Evolutionary conservation across 441 rosid species (phyloP), one percentile per base, ranked within the genome.

Genomic region (Sinapis alba): DNA sequence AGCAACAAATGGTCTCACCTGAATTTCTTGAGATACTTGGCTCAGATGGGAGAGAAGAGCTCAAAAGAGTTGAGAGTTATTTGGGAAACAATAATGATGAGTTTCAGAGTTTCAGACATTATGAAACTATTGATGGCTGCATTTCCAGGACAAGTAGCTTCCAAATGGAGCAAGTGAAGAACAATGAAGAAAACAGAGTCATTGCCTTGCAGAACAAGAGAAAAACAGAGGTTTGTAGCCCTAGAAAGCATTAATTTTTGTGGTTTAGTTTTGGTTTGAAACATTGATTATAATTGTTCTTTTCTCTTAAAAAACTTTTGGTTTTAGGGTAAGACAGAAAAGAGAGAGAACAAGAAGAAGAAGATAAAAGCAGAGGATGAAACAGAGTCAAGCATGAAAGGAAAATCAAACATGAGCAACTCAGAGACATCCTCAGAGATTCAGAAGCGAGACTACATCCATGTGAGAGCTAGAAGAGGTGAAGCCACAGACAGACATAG

Each of bases 401-500:
- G 68, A 28, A 80, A 62, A 77, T 62, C 69, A 30, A 72, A 72
- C 56, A 47, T 63, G 53, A 72, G 60, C 75, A 76, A 69, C 61
- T 38, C 43, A 51, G 83, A 76, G 47, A 69, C 61, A 65, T 82
- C 82, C 65, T 81, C 81, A 18, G 84, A 66, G 76, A 81, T 77
- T 50, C 78, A 67, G 74, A 80, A 87, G 69, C 77, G 70, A 15
- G 80, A 81, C 32, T 87, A 76, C 80, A 82, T 84, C 53, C 88
- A 86, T 74, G 88, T 80, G 20, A 73, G 86, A 71, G 87, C 87
- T 21, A 78, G 85, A 18, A 78, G 84, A 20, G 87, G 88, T 56
- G 88, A 84, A 64, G 87, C 87, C 45, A 86, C 88, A 0, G 91
- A 84, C 73, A 75, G 84, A 63, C 88, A 85, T 76, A 84, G 85